Base-by-base conservation (phyloP, 768 basidiomycete genomes). In the Amanita rubescens region DNA sequence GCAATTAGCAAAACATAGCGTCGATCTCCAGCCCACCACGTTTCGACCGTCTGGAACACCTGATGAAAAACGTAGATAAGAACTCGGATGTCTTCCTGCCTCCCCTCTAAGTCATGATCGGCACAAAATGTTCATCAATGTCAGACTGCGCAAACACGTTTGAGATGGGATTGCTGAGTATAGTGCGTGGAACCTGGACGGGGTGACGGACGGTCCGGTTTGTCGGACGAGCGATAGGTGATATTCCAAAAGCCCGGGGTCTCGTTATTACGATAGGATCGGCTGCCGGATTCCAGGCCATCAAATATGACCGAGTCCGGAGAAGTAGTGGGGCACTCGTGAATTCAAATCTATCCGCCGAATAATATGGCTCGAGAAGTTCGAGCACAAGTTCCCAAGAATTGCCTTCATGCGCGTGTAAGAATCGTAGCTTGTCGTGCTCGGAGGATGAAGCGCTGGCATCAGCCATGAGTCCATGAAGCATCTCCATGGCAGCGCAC, bases 271-370 rank as follows among this genome's bases (percentile, higher is more conserved):
- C 25, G 38, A 54, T 43, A 7, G 52, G 55, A 25, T 59, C 55
- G 2, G 47, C 38, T 15, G 32, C 35, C 5, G 58, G 58, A 51
- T 59, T 57, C 58, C 58, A 54, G 6, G 38, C 30, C 14, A 55
- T 56, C n/a, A 48, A 53, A 24, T 48, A 34, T 8, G 43, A 5
- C 32, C 44, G 43, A 8, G 19, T 45, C 43, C 52, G 52, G 44
- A 53, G 52, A 9, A 46, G 35, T 20, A 38, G 30, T 27, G 52
- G 52, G 33, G 43, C 30, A 5, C 24, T 24, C 8, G 43, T 46
- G 17, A 46, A 25, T 46, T 53, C 44, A 33, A 53, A 30, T 19
- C 34, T 35, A 5, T 53, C 44, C 22, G 45, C 52, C 24, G 46
- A 19, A 14, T 19, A 9, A 19, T 27, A 53, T 37, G 43, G 44